Evolutionary conservation across 2,329 filamentous ascomycete genomes (phyloP).

Genomic region (Diaporthe batatas): DNA sequence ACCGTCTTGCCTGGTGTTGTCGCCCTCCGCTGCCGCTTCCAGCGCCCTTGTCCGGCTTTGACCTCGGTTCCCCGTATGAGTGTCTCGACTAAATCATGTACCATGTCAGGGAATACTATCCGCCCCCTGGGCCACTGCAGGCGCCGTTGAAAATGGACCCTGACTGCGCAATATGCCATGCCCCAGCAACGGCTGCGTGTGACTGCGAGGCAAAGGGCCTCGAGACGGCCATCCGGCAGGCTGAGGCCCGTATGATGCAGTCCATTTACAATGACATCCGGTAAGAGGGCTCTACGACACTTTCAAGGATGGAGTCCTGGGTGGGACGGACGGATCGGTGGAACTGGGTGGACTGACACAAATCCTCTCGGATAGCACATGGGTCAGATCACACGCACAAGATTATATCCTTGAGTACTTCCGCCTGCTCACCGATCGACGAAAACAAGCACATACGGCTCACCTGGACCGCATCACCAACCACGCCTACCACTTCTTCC

Average conservation of each 20-base stretch:
- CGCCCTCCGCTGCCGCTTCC: not conserved
- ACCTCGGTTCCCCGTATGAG: constrained; percentile 48
- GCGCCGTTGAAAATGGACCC: constrained; percentile 74
- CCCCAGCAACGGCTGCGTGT: constrained; percentile 70
- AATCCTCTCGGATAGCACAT: constrained; percentile 59
- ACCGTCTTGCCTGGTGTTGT: constrained; percentile 6
- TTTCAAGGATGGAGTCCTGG: not conserved
- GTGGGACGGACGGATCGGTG: no score
- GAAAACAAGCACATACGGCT: constrained; percentile 68
- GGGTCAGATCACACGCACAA: constrained; percentile 75
- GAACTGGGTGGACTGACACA: constrained; percentile 14
- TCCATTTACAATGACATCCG: constrained; percentile 73
- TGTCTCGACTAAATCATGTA: constrained; percentile 45
- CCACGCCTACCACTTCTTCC: constrained; percentile 70
- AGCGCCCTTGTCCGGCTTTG: constrained; percentile 47
- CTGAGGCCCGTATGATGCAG: constrained; percentile 74
- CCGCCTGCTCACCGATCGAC: constrained; percentile 70
- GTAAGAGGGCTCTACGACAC: constrained; percentile 55
- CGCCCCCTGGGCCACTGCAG: constrained; percentile 57
- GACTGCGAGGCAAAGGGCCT: constrained; percentile 77
- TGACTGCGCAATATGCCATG: constrained; percentile 76
- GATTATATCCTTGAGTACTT: constrained; percentile 78
- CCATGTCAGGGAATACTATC: constrained; percentile 40
- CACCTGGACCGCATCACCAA: constrained; percentile 69
- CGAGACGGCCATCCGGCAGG: constrained; percentile 72